phyloP scores from a whole-genome alignment of 352 stramenopile genomes.

The Phytophthora constricta region DNA sequence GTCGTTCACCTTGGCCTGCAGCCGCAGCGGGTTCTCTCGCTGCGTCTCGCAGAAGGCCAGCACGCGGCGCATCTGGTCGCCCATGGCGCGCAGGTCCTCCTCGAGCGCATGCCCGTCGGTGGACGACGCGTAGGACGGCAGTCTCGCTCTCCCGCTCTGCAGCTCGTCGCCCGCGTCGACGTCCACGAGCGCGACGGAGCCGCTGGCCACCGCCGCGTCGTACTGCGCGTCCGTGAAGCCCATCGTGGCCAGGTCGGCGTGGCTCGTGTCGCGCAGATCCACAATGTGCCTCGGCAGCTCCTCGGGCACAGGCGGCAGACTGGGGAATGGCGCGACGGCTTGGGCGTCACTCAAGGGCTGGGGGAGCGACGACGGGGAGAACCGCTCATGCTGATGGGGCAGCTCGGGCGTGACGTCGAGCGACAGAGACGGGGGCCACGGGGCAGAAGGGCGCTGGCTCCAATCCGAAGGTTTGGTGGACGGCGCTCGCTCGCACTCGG shows the following conservation, averaged over 20 bases:
- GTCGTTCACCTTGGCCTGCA: slow-evolving; percentile 83
- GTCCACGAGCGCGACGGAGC: slow-evolving; percentile 31
- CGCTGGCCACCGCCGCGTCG: slow-evolving; percentile 26
- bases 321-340: slow-evolving; percentile 21
- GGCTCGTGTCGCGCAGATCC: slow-evolving; percentile 31
- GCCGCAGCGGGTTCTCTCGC: slow-evolving; percentile 67
- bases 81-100: slow-evolving; percentile 80
- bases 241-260: slow-evolving; percentile 29
- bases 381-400: slow-evolving; percentile 43
- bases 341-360: slow-evolving; percentile 30
- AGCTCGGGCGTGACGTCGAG: slow-evolving; percentile 26
- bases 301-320: slow-evolving; percentile 36
- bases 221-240: slow-evolving; percentile 32
- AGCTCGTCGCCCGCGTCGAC: slow-evolving; percentile 22
- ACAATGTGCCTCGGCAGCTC: slow-evolving; percentile 24
- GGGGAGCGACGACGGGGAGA: slow-evolving; percentile 17
- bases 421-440: slow-evolving; percentile 36
- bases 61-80: slow-evolving; percentile 84
- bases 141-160: slow-evolving; percentile 20
- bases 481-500: no score
- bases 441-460: slow-evolving; percentile 24
- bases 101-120: slow-evolving; percentile 61
- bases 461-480: no score
- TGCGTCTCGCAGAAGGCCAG: slow-evolving; percentile 81
- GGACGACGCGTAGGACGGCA: slow-evolving; percentile 58